Base-by-base conservation (phyloP, 352 stramenopile species). In the Pythium rhizo-oryzae region DNA sequence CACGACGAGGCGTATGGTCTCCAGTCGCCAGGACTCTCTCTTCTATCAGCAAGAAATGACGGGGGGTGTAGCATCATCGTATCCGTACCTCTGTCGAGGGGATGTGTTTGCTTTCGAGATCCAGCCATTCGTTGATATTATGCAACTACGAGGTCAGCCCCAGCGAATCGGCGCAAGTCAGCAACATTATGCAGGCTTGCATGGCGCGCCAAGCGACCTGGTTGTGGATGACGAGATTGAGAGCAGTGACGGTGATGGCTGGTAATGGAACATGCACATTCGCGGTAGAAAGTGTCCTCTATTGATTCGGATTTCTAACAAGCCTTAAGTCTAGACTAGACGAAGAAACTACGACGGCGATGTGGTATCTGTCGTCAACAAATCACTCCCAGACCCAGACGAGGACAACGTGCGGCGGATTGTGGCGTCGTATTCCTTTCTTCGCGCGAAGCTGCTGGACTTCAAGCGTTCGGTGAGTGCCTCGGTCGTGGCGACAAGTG, bases 211-310 rank as follows among this genome's bases (percentile, higher is more conserved):
- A 2, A 52, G 21, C 37, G 24, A 61, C 25, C 8, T 77, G 39
- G 35, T 80, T 39, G 43, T 86, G n/a, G 75, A 90, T 24, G 85
- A 93, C 60, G 82, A 91, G 52, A 91, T 93, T 62, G 81, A 93
- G 52, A 82, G 77, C 67, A 89, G 75, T 37, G 85, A 89, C 53
- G 75, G 67, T 12, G 77, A 78, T 28, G 62, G n/a, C 9, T 82
- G 72, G 80, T 82, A 75, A n/a, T 19, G 13, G 4, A n/a, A 2
- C 41, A 4, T 12, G 41, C 41, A 16, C 15, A 19, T 21, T 21
- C 13, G 18, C 18, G 41, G 18, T 47, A 1, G 18, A n/a, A 8
- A n/a, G 0, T 4, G 8, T 47, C 41, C 41, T 47, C 41, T 47
- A 47, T 47, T 47, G 18, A 47, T n/a, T 47, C 41, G 18, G 41